Evolutionary conservation across 345 rosid genomes (phyloP).

Genomic region (Limnanthes douglasii): DNA sequence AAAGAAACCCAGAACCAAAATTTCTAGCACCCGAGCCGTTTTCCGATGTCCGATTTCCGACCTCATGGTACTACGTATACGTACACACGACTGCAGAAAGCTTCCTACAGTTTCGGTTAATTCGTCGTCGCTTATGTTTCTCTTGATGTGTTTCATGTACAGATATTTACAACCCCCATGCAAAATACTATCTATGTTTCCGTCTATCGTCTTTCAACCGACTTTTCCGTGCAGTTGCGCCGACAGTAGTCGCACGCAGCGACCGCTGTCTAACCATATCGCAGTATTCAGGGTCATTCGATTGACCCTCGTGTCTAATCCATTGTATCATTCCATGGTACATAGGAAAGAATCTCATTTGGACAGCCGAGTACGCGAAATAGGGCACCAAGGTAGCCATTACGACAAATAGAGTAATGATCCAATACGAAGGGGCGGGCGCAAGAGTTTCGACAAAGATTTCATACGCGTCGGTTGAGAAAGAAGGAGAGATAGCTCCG

Average conservation of each 20-base stretch:
- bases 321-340: slow-evolving; percentile 84
- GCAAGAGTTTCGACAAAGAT: slow-evolving; percentile 70
- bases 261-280: slow-evolving; percentile 75
- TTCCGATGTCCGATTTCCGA: no score
- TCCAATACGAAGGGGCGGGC: slow-evolving; percentile 68
- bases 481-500: slow-evolving; percentile 28
- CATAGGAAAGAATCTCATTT: slow-evolving; percentile 84
- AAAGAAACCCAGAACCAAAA: no score
- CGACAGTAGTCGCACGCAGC: slow-evolving; percentile 53
- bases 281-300: slow-evolving; percentile 53
- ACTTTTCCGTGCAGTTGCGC: slow-evolving; percentile 35
- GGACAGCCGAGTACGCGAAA: slow-evolving; percentile 44
- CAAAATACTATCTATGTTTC: slow-evolving; percentile 3
- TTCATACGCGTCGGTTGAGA: slow-evolving; percentile 37
- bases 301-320: slow-evolving; percentile 56
- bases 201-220: slow-evolving; percentile 1
- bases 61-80: no score
- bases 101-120: no score
- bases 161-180: slow-evolving; percentile 1
- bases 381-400: slow-evolving; percentile 44
- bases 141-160: no score
- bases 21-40: no score
- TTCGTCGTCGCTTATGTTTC: no score
- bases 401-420: slow-evolving; percentile 35
- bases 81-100: no score